phyloP scores from a whole-genome alignment of 73 alveolate species.

The Symbiodinium pilosum region DNA sequence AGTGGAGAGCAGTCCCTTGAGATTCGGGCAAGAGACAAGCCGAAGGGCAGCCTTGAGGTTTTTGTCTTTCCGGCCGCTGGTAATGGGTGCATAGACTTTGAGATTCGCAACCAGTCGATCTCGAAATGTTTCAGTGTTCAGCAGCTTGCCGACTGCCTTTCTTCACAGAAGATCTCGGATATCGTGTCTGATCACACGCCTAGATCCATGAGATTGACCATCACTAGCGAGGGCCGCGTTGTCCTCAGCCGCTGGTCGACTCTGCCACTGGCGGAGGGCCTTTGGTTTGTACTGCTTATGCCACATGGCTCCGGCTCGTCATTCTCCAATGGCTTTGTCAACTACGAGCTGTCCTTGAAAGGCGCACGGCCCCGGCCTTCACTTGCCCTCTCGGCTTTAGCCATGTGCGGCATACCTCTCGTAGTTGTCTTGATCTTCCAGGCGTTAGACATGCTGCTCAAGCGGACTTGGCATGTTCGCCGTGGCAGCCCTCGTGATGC shows the following conservation, averaged over 20 bases:
- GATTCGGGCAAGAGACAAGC: background rate
- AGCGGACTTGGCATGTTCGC: background rate
- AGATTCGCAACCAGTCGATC: background rate
- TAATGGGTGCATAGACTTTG: background rate
- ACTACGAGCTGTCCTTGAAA: background rate
- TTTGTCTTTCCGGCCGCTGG: background rate
- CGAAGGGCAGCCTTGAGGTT: background rate
- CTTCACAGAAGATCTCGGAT: background rate
- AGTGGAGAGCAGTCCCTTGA: slow-evolving; percentile 14
- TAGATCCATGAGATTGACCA: background rate
- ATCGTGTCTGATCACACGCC: background rate
- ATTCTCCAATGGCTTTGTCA: background rate
- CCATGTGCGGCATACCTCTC: background rate
- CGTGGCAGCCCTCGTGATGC: background rate
- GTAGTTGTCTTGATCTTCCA: background rate
- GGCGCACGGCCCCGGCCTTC: background rate
- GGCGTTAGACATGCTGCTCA: background rate
- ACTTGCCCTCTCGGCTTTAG: background rate
- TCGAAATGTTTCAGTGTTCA: background rate
- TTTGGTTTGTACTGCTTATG: background rate
- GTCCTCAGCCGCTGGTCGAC: slow-evolving; percentile 2
- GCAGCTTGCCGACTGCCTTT: background rate
- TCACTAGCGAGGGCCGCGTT: background rate
- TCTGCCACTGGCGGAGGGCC: background rate
- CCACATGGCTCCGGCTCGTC: background rate